Evolutionary conservation across 2,329 filamentous ascomycete species (phyloP), one percentile per base, ranked within the genome.

Genomic region (Ophiostoma piceae): DNA sequence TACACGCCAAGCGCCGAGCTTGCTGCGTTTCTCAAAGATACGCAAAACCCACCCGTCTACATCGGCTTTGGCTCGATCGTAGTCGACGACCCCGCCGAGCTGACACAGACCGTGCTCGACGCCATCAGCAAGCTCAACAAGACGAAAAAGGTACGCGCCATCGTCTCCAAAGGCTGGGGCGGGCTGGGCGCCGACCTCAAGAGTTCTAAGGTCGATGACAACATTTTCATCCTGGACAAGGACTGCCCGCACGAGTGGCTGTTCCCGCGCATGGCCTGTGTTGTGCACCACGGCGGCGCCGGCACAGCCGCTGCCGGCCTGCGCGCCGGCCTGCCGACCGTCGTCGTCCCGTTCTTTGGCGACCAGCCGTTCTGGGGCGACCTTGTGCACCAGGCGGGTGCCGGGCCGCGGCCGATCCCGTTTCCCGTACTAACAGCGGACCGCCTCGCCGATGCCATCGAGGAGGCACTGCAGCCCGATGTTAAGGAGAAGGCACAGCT

Each of bases 231-330:
- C 5, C 29, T 71, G 14, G 67, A 60, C 14, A 47, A 22, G 5
- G 68, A 71, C 67, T 70, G 68, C 39, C 85, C 85, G 9, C 93
- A 96, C 73, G 93, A 96, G 79, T 96, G 92, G 92, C 80, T 96
- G 0, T 96, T 96, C 78, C 84, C 92, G 73, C 88, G 85, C 51
- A 92, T 96, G 0, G 90, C 91, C 0, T 89, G 88, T 62, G 92
- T 96, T 1, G 90, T 95, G 5, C 93, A 96, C 76, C 92, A 96
- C 73, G 93, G 92, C 29, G 92, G 93, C 71, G 92, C 92, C 9
- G 92, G 92, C 22, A 97, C 92, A 2, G 96, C 92, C 1, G 92
- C 92, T 0, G 91, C 92, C 0, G 92, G 92, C n/a, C 91, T 96
- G 72, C 86, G 90, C 22, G 86, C 88, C 1, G 92, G 92, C 32